Conservation (phyloP, 495 filamentous ascomycete species). For the Trichoderma reesei region DNA sequence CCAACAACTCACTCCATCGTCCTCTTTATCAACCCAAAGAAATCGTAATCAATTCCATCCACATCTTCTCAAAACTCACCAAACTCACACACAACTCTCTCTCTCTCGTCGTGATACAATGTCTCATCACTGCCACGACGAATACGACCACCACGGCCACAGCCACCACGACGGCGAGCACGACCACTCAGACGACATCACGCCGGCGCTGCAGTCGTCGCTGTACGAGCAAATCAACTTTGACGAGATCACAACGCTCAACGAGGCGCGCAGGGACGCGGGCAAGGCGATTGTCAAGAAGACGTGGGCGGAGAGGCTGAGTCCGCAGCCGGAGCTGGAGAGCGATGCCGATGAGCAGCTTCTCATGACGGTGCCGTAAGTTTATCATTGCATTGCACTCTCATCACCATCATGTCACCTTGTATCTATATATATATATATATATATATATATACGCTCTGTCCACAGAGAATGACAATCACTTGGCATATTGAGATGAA, state of each 20-base stretch:
- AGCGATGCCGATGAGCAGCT: constrained; percentile 90
- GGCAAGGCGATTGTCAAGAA: constrained; percentile 76
- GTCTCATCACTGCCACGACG: constrained; percentile 35
- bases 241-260: constrained; percentile 72
- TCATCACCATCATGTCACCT: constrained; percentile 2
- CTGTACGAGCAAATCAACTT: constrained; percentile 90
- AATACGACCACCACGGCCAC: constrained; percentile 31
- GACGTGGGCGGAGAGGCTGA: constrained; percentile 73
- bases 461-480: too few species aligned
- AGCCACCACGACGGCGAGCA: constrained; percentile 35
- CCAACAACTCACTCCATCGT: not conserved
- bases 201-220: constrained; percentile 75
- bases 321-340: constrained; percentile 59
- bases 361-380: constrained; percentile 85
- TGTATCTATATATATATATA: not conserved
- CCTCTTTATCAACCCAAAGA: not conserved
- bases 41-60: not conserved
- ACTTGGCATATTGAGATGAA: too few species aligned
- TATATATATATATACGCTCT: constrained; percentile 11
- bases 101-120: constrained; percentile 19
- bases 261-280: constrained; percentile 59
- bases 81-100: not conserved
- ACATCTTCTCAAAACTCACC: too few species aligned
- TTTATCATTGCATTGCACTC: constrained; percentile 23
- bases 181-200: constrained; percentile 83